A percentile compares a stretch with the other conserved stretches of the same genome.
These are phyloP conservation scores for Jaltomata sinuosa DNA, from an alignment of 257 asterid species.

Conservation along the genomic window DNA sequence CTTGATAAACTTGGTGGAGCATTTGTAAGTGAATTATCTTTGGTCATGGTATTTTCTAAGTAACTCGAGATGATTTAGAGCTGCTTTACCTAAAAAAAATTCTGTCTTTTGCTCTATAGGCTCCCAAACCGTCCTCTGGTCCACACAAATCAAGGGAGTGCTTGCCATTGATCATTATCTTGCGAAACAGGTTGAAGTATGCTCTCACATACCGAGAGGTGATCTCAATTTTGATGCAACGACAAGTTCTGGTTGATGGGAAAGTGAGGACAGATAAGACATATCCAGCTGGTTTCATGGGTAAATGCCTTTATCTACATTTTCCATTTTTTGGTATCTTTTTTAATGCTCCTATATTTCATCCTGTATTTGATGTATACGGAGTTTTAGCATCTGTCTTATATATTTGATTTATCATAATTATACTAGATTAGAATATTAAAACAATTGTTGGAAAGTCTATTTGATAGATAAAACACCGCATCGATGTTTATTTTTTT, in stretches of 20 bases:
- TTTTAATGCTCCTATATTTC: not conserved
- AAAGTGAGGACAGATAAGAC: conserved; percentile 12
- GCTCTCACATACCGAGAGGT: conserved; percentile 10
- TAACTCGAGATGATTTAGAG: not conserved
- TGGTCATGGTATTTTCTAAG: not conserved
- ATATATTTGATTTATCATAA: not conserved
- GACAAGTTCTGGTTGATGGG: conserved; percentile 8
- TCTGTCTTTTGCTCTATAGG: not conserved
- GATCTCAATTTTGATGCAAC: conserved; percentile 9
- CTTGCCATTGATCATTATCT: conserved; percentile 5
- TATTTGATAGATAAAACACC: not conserved
- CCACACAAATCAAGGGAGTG: conserved; percentile 17
- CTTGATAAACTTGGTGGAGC: conserved; percentile 13
- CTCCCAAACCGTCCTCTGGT: conserved; percentile 13
- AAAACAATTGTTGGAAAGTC: not conserved
- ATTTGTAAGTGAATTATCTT: not conserved
- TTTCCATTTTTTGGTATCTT: not conserved
- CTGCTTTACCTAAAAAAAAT: not conserved
- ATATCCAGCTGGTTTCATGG: conserved; percentile 13
- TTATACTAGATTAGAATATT: not conserved
- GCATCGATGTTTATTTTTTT: not conserved
- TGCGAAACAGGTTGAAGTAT: conserved; percentile 14
- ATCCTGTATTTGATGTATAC: not conserved
- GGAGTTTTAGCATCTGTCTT: not conserved
- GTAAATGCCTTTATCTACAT: not conserved